Conservation (phyloP, 2,329 filamentous ascomycete genomes). For the Drechslerella coelobrocha region DNA sequence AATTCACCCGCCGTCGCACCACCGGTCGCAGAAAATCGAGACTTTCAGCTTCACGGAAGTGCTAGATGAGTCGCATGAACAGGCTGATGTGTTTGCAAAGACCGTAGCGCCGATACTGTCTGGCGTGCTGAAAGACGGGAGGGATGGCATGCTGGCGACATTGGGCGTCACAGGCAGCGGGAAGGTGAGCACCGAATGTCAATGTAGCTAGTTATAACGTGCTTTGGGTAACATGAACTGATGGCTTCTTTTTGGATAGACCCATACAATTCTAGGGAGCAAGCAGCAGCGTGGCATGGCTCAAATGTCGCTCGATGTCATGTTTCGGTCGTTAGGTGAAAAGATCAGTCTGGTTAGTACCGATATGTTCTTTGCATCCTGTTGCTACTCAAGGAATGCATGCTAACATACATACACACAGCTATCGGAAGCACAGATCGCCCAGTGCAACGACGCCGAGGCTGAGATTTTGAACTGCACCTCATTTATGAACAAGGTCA, state of each 20-base stretch:
- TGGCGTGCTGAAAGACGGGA: conserved; percentile 74
- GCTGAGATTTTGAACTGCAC: conserved; percentile 32
- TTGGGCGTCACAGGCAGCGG: conserved; percentile 93
- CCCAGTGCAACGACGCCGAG: conserved; percentile 47
- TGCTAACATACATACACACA: background rate
- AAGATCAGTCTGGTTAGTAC: conserved; percentile 64
- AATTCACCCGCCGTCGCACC: conserved; percentile 69
- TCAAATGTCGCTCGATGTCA: conserved; percentile 85
- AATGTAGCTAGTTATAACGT: background rate
- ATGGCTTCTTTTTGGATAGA: conserved; percentile 64
- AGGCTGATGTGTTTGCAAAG: conserved; percentile 84
- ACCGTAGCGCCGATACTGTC: conserved; percentile 78
- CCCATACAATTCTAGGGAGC: conserved; percentile 92
- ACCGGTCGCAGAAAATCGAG: conserved; percentile 84
- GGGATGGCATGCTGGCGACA: conserved; percentile 84
- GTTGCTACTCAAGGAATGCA: background rate
- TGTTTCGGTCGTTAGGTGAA: conserved; percentile 80
- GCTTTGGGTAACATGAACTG: background rate
- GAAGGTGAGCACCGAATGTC: conserved; percentile 70
- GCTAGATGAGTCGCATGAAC: conserved; percentile 83
- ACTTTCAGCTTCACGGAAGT: conserved; percentile 93
- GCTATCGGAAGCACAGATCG: conserved; percentile 44
- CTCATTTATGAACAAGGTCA: conserved; percentile 43
- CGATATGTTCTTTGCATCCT: background rate
- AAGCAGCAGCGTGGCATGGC: conserved; percentile 85